Base-by-base conservation (phyloP, 1,284 basidiomycete genomes). In the Cryptococcus depauperatus region DNA sequence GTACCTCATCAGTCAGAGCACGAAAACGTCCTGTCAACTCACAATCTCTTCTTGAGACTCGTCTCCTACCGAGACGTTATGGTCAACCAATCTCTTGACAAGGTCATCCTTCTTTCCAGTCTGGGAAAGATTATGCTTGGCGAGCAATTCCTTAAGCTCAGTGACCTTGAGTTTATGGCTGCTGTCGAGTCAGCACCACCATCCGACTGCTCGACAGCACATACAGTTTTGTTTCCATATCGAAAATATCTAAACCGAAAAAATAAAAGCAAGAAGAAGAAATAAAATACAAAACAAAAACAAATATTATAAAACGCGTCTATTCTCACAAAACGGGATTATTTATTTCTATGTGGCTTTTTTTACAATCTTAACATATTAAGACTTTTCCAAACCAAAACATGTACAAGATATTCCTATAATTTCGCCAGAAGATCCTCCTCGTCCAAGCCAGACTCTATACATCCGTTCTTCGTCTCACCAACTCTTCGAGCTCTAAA, bases 51-150 rank as follows among this genome's bases (percentile, higher is more conserved):
- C 59, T 10, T 35, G 38, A 10, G 44, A 43, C 10, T 46, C 59
- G 13, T 50, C 51, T 6, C 52, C 58, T 18, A 48, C 37, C 11
- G 37, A 41, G 19, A 66, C 49, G 26, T 59, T 60, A 33, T 63
- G 58, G n/a, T 67, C 65, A 33, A 70, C 29, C 22, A 73, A 52
- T 14, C 72, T 62, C 29, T 70, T 62, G 48, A 73, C 52, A 8
- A 73, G 55, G 19, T 73, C 71, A 37, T 70, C 69, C 56, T 73
- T 72, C 56, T 68, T 68, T 21, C 70, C 71, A 2, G 64, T 61
- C 35, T 66, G 62, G 13, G 61, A 40, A 4, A 71, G 56, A 11
- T 51, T 43, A 27, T 62, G 57, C 34, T 64, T 63, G 8, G 59
- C 52, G 30, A 71, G 57, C 21, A 71, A 49, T 22, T 71, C 71